Conservation (phyloP, 2,329 filamentous ascomycete species). For the Xylaria polymorpha region DNA sequence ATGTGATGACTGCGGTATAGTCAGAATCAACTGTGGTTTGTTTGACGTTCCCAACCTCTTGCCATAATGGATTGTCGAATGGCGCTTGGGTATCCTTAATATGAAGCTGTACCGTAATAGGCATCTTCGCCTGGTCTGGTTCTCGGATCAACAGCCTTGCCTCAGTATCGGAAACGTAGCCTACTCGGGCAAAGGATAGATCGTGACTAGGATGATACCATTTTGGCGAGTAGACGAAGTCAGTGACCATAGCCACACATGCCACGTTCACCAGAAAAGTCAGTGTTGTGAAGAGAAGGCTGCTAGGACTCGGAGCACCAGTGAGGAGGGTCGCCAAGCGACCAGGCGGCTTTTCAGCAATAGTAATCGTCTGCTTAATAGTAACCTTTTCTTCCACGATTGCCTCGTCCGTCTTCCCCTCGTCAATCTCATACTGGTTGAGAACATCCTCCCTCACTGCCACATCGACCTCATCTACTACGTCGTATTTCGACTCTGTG, state of each 20-base stretch:
- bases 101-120: conserved; percentile 76
- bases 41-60: conserved; percentile 71
- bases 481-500: conserved; percentile 65
- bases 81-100: conserved; percentile 63
- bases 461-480: conserved; percentile 71
- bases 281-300: conserved; percentile 70
- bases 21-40: conserved; percentile 81
- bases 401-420: conserved; percentile 49
- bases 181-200: conserved; percentile 86
- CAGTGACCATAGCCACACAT: conserved; percentile 76
- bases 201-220: conserved; percentile 77
- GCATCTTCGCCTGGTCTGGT: conserved; percentile 78
- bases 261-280: conserved; percentile 79
- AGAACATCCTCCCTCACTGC: conserved; percentile 61
- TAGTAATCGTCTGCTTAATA: conserved; percentile 70
- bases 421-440: conserved; percentile 52
- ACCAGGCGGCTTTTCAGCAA: conserved; percentile 67
- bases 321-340: conserved; percentile 75
- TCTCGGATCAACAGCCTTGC: conserved; percentile 88
- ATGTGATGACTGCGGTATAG: conserved; percentile 77
- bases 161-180: conserved; percentile 83
- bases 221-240: conserved; percentile 81
- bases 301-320: conserved; percentile 80
- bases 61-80: conserved; percentile 72
- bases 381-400: conserved; percentile 65